These are phyloP conservation scores for Phaeoacremonium minimum DNA, from an alignment of 2,329 filamentous ascomycete species.

Conservation along the genomic window DNA sequence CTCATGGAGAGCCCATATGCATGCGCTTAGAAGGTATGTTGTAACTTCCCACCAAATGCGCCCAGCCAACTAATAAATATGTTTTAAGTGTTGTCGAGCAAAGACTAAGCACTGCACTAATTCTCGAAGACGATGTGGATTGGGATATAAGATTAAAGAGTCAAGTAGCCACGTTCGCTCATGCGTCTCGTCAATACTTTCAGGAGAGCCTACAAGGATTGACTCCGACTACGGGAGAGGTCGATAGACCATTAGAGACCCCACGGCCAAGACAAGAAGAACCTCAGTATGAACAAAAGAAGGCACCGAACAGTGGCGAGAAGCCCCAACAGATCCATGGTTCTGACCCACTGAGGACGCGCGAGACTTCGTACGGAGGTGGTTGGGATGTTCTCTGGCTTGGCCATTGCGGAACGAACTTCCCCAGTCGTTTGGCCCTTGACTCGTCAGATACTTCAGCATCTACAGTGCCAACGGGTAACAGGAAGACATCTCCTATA, in stretches of 20 bases:
- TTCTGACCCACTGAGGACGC: conserved; percentile 7
- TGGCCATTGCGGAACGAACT: conserved; percentile 39
- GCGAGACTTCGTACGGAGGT: conserved; percentile 34
- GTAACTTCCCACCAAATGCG: conserved; percentile 12
- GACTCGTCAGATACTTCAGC: too few relatives aligned
- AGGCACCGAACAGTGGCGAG: conserved; percentile 13
- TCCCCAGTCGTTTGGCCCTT: too few relatives aligned
- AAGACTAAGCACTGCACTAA: conserved; percentile 30
- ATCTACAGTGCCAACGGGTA: too few relatives aligned
- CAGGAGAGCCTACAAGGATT: too few relatives aligned
- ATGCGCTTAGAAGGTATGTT: conserved; percentile 22
- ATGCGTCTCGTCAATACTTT: too few relatives aligned
- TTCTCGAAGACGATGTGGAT: conserved; percentile 44
- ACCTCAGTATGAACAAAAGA: conserved; percentile 17
- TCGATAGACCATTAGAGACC: conserved; percentile 12
- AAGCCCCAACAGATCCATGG: conserved; percentile 5
- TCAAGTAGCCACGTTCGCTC: too few relatives aligned
- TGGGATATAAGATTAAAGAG: conserved; percentile 39
- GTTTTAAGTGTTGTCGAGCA: conserved; percentile 28
- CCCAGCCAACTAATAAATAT: background rate
- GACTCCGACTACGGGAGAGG: conserved; percentile 18
- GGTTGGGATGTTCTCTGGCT: conserved; percentile 51
- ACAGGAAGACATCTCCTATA: too few relatives aligned
- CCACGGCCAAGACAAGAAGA: conserved; percentile 10
- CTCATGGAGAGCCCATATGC: conserved; percentile 37